Evolutionary conservation across 371 early-diverging fungal genomes (phyloP).

Genomic region (Smittium culicis): DNA sequence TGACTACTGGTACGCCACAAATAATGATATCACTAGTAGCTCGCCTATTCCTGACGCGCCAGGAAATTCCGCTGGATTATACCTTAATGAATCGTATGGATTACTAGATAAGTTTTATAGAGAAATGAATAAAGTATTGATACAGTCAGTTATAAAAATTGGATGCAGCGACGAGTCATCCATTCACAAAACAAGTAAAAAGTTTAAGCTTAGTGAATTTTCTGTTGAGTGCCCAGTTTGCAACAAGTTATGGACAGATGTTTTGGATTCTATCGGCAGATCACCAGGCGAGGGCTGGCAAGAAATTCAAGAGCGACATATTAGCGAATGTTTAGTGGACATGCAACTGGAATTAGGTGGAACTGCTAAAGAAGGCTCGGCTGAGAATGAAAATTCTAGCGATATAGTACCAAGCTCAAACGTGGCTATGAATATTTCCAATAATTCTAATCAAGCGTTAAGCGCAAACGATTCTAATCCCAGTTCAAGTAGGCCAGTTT

Average conservation of each 20-base stretch:
- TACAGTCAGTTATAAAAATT: neutral
- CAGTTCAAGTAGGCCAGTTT: no score
- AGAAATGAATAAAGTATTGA: neutral
- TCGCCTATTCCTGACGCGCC: neutral
- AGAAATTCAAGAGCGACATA: conserved; percentile 60
- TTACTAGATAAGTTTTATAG: neutral
- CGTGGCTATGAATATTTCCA: no score
- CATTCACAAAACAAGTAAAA: neutral
- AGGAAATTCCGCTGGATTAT: neutral
- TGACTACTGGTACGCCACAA: no score
- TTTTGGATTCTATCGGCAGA: conserved; percentile 16
- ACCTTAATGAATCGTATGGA: neutral
- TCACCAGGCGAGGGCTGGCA: conserved; percentile 33
- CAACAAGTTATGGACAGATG: conserved; percentile 20
- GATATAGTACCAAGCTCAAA: no score
- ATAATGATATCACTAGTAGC: neutral
- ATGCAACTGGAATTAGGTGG: conserved; percentile 11
- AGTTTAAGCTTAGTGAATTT: conserved; percentile 33
- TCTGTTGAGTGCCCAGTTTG: conserved; percentile 74
- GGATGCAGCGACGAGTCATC: neutral
- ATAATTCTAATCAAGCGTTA: no score
- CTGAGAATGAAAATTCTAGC: no score
- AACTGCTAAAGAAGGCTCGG: neutral
- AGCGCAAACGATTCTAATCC: no score
- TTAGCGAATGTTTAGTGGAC: conserved; percentile 52